Evolutionary conservation across 306 rosid genomes (phyloP).

Genomic region (Medicago lupulina): DNA sequence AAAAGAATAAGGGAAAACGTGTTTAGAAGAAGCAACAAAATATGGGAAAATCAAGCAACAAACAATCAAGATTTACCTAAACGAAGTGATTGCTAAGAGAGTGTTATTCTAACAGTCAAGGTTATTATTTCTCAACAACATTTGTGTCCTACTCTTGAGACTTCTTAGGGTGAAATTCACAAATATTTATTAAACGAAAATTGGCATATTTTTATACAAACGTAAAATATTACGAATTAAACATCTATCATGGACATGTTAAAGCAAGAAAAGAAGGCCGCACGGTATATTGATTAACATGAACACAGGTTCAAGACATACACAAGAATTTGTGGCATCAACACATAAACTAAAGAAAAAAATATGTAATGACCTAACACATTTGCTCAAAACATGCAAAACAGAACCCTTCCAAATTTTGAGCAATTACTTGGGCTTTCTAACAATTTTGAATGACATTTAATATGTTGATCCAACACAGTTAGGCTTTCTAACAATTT

Average conservation of each 20-base stretch:
- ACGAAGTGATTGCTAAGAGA: slow-evolving; percentile 7
- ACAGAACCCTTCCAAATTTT: neutral
- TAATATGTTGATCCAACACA: no score
- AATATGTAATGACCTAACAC: neutral
- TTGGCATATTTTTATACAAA: neutral
- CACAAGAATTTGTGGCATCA: neutral
- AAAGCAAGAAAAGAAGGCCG: slow-evolving; percentile 20
- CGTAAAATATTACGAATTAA: neutral
- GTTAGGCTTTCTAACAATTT: neutral
- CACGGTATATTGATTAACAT: slow-evolving; percentile 12
- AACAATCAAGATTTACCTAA: slow-evolving; percentile 17
- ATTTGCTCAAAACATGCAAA: neutral
- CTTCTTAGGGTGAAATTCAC: neutral
- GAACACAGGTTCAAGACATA: slow-evolving; percentile 10
- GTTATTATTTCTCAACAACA: neutral
- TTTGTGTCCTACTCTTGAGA: slow-evolving; percentile 16
- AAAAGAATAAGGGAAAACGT: slow-evolving; percentile 29
- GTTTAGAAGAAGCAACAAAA: slow-evolving; percentile 30
- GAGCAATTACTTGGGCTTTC: slow-evolving; percentile 5
- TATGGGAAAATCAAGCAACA: slow-evolving; percentile 24
- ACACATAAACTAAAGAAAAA: slow-evolving; percentile 11
- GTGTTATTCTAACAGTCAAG: slow-evolving; percentile 21
- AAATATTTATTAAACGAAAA: neutral
- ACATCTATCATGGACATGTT: slow-evolving; percentile 22
- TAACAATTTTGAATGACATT: slow-evolving; percentile 1